These are phyloP conservation scores for Aspergillus sclerotiicarbonarius DNA, from an alignment of 495 filamentous ascomycete species.

Conservation along the genomic window DNA sequence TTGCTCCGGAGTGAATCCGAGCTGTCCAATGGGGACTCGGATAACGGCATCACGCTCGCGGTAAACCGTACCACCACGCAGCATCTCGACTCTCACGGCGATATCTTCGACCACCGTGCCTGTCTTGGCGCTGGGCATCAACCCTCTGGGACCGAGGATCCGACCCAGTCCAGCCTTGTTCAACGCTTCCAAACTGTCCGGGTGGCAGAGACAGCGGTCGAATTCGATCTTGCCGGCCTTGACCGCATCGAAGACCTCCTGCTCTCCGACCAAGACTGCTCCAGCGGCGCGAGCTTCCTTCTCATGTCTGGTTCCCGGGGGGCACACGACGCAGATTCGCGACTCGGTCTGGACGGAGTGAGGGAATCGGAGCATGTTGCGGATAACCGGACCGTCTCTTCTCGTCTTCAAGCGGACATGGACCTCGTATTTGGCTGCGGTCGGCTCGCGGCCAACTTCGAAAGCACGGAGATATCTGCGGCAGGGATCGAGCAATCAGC, in stretches of 20 bases:
- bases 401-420: slow-evolving; percentile 72
- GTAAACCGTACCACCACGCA: slow-evolving; percentile 83
- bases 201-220: slow-evolving; percentile 84
- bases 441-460: slow-evolving; percentile 80
- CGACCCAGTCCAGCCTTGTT: slow-evolving; percentile 75
- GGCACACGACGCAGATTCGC: slow-evolving; percentile 83
- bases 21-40: slow-evolving; percentile 82
- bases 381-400: slow-evolving; percentile 80
- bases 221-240: slow-evolving; percentile 75
- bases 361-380: slow-evolving; percentile 83
- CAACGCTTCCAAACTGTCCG: slow-evolving; percentile 66
- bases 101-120: slow-evolving; percentile 86
- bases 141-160: slow-evolving; percentile 79
- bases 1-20: slow-evolving; percentile 85
- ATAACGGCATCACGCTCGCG: slow-evolving; percentile 82
- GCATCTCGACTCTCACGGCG: slow-evolving; percentile 62
- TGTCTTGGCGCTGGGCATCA: slow-evolving; percentile 88
- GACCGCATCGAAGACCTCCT: slow-evolving; percentile 78
- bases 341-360: slow-evolving; percentile 84
- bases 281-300: slow-evolving; percentile 71
- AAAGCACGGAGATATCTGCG: slow-evolving; percentile 81
- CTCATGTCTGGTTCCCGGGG: slow-evolving; percentile 66
- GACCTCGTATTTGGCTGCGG: slow-evolving; percentile 80
- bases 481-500: slow-evolving; percentile 18
- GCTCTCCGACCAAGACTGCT: slow-evolving; percentile 78